These are phyloP conservation scores for Aspergillus olivimuriae DNA, from an alignment of 495 filamentous ascomycete species.

Conservation along the genomic window DNA sequence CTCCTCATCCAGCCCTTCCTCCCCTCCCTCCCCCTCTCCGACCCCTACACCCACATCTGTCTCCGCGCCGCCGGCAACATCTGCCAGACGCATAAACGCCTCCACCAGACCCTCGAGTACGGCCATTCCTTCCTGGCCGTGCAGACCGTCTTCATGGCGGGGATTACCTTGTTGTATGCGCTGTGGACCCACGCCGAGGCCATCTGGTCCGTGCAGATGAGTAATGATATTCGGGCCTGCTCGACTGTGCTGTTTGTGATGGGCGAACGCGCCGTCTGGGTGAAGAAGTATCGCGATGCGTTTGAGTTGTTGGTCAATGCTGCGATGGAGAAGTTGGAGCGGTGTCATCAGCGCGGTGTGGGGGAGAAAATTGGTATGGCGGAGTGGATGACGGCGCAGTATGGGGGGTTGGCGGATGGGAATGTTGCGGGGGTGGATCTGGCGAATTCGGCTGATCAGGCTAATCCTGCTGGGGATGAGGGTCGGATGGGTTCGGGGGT, in stretches of 20 bases:
- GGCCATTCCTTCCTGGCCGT: conserved; percentile 51
- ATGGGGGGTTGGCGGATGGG: too few relatives aligned
- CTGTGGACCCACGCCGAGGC: conserved; percentile 40
- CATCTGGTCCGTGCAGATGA: conserved; percentile 47
- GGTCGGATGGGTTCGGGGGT: too few relatives aligned
- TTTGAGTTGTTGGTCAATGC: conserved; percentile 49
- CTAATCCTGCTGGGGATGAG: too few relatives aligned
- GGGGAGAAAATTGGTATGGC: conserved; percentile 35
- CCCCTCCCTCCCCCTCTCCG: conserved; percentile 39
- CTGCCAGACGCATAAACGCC: conserved; percentile 47
- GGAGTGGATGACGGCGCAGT: conserved; percentile 38
- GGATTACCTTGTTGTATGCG: conserved; percentile 46
- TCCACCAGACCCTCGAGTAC: conserved; percentile 47
- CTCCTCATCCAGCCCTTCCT: conserved; percentile 48
- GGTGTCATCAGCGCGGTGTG: conserved; percentile 32
- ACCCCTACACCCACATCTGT: conserved; percentile 46
- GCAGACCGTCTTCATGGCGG: conserved; percentile 50
- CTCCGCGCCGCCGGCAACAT: conserved; percentile 45
- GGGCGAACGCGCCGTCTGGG: conserved; percentile 46
- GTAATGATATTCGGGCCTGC: conserved; percentile 50
- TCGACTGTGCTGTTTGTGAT: conserved; percentile 49
- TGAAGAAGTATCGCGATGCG: conserved; percentile 49
- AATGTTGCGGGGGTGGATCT: too few relatives aligned
- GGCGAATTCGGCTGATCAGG: too few relatives aligned
- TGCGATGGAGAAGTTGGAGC: conserved; percentile 47